These are phyloP conservation scores for Bipolaris sorokiniana DNA, from an alignment of 2,329 filamentous ascomycete genomes.

Conservation along the genomic window DNA sequence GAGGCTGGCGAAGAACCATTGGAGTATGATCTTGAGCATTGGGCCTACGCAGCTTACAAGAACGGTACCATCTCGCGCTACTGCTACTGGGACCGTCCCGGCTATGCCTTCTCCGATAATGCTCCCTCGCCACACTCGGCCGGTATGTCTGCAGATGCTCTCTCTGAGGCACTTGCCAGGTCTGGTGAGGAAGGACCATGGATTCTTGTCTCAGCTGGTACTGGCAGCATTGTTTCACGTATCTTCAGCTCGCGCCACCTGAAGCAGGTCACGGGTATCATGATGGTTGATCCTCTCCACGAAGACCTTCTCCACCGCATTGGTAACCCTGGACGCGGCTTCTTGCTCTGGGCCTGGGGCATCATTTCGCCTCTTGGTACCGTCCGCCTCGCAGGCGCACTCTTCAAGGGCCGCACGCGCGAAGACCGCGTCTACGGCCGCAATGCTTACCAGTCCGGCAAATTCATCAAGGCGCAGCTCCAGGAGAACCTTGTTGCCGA, in stretches of 20 bases:
- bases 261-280: constrained; percentile 73
- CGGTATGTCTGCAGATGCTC: constrained; percentile 86
- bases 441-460: constrained; percentile 78
- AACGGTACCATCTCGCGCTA: constrained; percentile 87
- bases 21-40: constrained; percentile 78
- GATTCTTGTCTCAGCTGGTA: constrained; percentile 83
- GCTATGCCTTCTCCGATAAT: constrained; percentile 86
- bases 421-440: constrained; percentile 86
- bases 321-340: constrained; percentile 72
- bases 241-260: constrained; percentile 88
- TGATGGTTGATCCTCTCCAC: constrained; percentile 87
- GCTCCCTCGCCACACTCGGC: constrained; percentile 92
- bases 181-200: constrained; percentile 86
- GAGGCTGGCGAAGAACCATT: constrained; percentile 83
- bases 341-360: constrained; percentile 84
- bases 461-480: constrained; percentile 85
- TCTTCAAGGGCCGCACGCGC: constrained; percentile 80
- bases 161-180: constrained; percentile 82
- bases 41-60: constrained; percentile 75
- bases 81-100: constrained; percentile 94
- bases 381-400: constrained; percentile 76
- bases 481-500: constrained; percentile 91
- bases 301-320: constrained; percentile 79
- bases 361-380: constrained; percentile 86
- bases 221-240: constrained; percentile 86